Base-by-base conservation (phyloP, 2,329 filamentous ascomycete species). In the Beauveria pseudobassiana region DNA sequence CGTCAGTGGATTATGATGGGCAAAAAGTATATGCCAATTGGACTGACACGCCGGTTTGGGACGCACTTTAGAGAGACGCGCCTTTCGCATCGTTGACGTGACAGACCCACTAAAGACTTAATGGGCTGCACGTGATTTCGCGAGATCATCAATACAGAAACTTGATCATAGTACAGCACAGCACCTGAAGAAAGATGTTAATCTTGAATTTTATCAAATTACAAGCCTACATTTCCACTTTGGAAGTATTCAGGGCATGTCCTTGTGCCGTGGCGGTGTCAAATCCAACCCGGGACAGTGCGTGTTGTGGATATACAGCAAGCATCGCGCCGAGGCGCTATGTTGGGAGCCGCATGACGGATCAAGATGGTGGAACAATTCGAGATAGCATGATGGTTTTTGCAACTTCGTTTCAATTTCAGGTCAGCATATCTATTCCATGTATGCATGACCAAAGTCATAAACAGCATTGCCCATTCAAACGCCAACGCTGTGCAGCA, bases 401-500 rank as follows among this genome's bases (percentile, higher is more conserved):
- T 26, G 18, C 7, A 40, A 40, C n/a, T 28, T 62, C 20, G 18
- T 43, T 12, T 42, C 20, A 16, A 56, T 50, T 10, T 22, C 10
- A 51, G 34, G 58, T 49, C 34, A 42, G 49, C 16, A 16, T 30
- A 50, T 61, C 50, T 54, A 61, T 49, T 28, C 20, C 26, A 42
- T 40, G 28, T 49, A 48, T 54, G 42, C 40, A 12, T 40, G 50
- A 22, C 58, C 30, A 54, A 38, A 49, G 52, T 43, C 45, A 22
- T 56, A 50, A 59, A 58, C 26, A 22, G 40, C 30, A 48, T 58
- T 51, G 50, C 26, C 59, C 51, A 42, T 26, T 14, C 26, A 54
- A 72, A 74, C 72, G 73, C 73, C 73, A 63, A 67, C 72, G 71
- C 72, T 72, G 67, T 73, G 69, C 66, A 68, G 67, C 62, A 62